These are phyloP conservation scores for Acorus gramineus DNA, from an alignment of 106 monocot genomes.

Conservation along the genomic window DNA sequence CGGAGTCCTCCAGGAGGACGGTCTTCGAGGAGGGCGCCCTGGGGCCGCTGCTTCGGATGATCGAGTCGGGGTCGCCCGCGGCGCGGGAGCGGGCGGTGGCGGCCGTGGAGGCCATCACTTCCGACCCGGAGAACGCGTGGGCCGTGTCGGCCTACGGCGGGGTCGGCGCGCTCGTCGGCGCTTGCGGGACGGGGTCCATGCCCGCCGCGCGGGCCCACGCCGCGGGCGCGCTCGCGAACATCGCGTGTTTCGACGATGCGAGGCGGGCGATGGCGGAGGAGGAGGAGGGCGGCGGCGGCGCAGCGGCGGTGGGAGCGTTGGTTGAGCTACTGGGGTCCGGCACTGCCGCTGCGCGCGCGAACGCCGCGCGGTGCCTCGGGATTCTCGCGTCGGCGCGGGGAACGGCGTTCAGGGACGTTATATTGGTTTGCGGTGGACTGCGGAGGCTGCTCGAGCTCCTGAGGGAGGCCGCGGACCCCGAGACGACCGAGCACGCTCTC, in stretches of 20 bases:
- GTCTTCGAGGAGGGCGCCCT: constrained; percentile 80
- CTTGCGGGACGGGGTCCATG: constrained; percentile 28
- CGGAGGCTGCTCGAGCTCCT: constrained; percentile 37
- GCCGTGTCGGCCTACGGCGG: constrained; percentile 76
- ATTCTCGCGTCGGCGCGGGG: constrained; percentile 28
- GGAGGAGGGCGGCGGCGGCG: constrained; percentile 3
- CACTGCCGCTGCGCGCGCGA: constrained; percentile 17
- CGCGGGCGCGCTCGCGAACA: constrained; percentile 37
- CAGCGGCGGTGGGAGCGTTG: constrained; percentile 34
- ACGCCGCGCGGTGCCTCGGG: constrained; percentile 47
- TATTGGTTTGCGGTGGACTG: constrained; percentile 42
- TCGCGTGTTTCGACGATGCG: constrained; percentile 34
- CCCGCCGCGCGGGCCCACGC: constrained; percentile 26
- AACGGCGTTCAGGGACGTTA: constrained; percentile 19
- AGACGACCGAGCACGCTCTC: constrained; percentile 36
- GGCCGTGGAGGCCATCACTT: constrained; percentile 49
- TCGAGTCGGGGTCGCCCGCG: constrained; percentile 40
- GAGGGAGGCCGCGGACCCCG: constrained; percentile 21
- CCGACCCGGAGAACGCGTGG: constrained; percentile 61
- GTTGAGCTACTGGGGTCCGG: constrained; percentile 35
- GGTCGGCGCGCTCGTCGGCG: constrained; percentile 37
- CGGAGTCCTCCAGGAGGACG: constrained; percentile 37
- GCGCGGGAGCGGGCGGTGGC: constrained; percentile 36
- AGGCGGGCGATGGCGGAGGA: constrained; percentile 52
- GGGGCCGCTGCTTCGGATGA: constrained; percentile 68